Percentiles rank a stretch among this genome's conserved stretches.
Evolutionary conservation across 345 rosid species (phyloP).

Genomic region (Citrus glauca): DNA sequence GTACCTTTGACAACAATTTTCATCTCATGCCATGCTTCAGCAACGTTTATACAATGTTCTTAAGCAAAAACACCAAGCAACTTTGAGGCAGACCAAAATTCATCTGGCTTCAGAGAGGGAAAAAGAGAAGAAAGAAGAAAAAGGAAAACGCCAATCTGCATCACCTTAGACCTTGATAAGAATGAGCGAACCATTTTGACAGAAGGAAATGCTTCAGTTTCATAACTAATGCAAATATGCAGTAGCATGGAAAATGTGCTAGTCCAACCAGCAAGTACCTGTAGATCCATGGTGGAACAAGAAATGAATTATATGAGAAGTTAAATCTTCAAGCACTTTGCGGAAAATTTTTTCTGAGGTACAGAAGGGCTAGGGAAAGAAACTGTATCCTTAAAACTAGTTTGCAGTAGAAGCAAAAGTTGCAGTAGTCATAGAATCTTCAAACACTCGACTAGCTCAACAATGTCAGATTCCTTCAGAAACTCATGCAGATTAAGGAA

Average conservation of each 20-base stretch:
- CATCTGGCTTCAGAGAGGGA: no score
- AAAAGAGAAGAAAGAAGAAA: no score
- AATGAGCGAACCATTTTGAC: slow-evolving; percentile 43
- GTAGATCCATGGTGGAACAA: slow-evolving; percentile 11
- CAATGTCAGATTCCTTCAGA: no score
- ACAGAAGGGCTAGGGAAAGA: background rate
- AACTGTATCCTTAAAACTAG: background rate
- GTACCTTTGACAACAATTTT: background rate
- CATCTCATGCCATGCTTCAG: background rate
- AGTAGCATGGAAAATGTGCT: slow-evolving; percentile 61
- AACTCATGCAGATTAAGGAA: no score
- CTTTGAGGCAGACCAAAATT: no score
- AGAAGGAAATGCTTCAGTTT: slow-evolving; percentile 36
- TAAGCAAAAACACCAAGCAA: background rate
- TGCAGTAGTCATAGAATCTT: no score
- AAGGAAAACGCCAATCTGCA: background rate
- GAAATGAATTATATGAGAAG: background rate
- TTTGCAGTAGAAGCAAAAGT: no score
- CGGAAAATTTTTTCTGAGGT: background rate
- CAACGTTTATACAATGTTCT: background rate
- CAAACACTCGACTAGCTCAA: no score
- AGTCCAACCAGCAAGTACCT: slow-evolving; percentile 53
- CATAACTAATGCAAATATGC: slow-evolving; percentile 36
- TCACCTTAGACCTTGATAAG: slow-evolving; percentile 20
- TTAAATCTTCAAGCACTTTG: background rate